phyloP scores from a whole-genome alignment of 1,284 basidiomycete genomes.

The Sutorius eximius region DNA sequence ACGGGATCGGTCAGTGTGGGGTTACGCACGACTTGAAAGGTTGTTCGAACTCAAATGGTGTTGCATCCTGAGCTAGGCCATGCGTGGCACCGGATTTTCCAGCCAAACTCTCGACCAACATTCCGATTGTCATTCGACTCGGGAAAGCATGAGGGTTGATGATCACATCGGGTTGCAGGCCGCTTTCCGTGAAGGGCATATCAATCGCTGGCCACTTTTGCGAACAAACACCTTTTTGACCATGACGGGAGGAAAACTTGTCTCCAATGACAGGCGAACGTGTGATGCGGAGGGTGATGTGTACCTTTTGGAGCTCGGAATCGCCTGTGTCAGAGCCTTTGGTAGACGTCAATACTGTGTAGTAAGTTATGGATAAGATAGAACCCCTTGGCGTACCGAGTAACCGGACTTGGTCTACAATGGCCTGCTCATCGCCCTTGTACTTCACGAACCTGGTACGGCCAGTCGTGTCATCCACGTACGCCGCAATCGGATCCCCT shows the following conservation, averaged over 20 bases:
- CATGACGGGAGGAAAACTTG: slow-evolving; percentile 98
- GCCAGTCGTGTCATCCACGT: slow-evolving; percentile 85
- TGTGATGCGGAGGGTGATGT: slow-evolving; percentile 91
- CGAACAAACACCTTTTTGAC: slow-evolving; percentile 99
- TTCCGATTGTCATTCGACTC: slow-evolving; percentile 99
- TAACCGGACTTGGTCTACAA: slow-evolving; percentile 90
- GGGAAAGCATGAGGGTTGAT: slow-evolving; percentile 99
- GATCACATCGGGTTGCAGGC: slow-evolving; percentile 99
- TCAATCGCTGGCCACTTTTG: slow-evolving; percentile 98
- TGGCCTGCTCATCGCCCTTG: slow-evolving; percentile 93
- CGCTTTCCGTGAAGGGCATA: slow-evolving; percentile 99
- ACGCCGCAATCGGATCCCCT: slow-evolving; percentile 84
- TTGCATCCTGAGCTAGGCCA: slow-evolving; percentile 96
- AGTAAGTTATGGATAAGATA: not conserved
- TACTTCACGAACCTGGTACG: slow-evolving; percentile 90
- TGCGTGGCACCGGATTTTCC: slow-evolving; percentile 99
- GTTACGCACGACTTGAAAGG: slow-evolving; percentile 1
- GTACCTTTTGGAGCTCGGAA: slow-evolving; percentile 88
- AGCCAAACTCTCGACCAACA: slow-evolving; percentile 99
- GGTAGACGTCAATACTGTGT: slow-evolving; percentile 6
- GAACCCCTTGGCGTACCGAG: slow-evolving; percentile 58
- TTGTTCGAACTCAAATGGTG: slow-evolving; percentile 84
- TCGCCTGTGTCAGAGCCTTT: slow-evolving; percentile 85
- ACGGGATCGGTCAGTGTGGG: slow-evolving; percentile 9
- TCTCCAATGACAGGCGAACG: slow-evolving; percentile 98